A percentile compares a stretch with the other conserved stretches of the same genome.
These are phyloP conservation scores for Zoysia matrella DNA, from an alignment of 202 grass and related monocot species.

Conservation along the genomic window DNA sequence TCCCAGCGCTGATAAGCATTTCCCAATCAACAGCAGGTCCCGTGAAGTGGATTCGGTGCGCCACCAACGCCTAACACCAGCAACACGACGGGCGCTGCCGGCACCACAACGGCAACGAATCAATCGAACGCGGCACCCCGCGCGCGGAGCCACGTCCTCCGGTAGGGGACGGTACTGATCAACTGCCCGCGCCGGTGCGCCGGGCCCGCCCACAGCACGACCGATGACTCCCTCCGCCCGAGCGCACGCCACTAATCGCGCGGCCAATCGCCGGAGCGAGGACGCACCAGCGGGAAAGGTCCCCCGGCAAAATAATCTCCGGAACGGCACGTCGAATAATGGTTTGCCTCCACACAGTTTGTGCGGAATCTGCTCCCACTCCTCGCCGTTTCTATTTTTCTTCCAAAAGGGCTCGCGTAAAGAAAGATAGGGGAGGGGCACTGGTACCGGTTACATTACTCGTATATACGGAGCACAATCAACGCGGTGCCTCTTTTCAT, in stretches of 20 bases:
- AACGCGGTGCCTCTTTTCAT: background rate
- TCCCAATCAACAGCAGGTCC: too few species aligned
- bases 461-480: background rate
- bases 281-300: background rate
- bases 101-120: background rate
- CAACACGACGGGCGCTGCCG: conserved; percentile 20
- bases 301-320: conserved; percentile 3
- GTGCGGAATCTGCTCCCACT: conserved; percentile 12
- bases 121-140: background rate
- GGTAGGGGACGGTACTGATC: background rate
- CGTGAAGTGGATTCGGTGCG: too few species aligned
- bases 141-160: background rate
- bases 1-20: too few species aligned
- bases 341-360: background rate
- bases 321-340: conserved; percentile 5
- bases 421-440: background rate
- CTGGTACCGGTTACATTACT: background rate
- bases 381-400: background rate
- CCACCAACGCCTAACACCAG: too few species aligned
- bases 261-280: background rate
- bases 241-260: conserved; percentile 8
- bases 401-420: background rate
- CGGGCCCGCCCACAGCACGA: background rate
- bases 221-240: background rate
- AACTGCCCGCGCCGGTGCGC: background rate